phyloP scores from a whole-genome alignment of 768 basidiomycete genomes.

The Paxillus ammoniavirescens region DNA sequence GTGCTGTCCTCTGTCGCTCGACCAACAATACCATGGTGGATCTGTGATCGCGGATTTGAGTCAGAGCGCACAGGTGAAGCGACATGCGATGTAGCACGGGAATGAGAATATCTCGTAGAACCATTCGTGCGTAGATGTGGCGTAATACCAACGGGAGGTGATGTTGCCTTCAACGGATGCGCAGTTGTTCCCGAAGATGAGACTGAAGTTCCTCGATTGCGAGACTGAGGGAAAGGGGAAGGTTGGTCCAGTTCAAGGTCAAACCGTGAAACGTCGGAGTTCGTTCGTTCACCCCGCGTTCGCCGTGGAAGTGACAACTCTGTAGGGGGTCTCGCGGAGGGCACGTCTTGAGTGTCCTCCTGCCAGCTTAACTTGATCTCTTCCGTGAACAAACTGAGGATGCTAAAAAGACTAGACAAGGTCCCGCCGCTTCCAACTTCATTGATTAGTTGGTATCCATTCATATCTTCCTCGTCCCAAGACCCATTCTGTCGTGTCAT shows the following conservation, averaged over 20 bases:
- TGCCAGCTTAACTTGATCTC: constrained; percentile 92
- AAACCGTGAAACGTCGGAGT: constrained; percentile 66
- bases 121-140: constrained; percentile 7
- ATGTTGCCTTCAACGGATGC: constrained; percentile 40
- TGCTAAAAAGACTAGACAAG: constrained; percentile 93
- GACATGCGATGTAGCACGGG: constrained; percentile 12
- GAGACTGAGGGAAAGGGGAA: constrained; percentile 28
- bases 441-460: constrained; percentile 94
- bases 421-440: constrained; percentile 97
- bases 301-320: constrained; percentile 21
- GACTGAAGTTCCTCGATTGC: constrained; percentile 50
- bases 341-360: constrained; percentile 43
- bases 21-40: constrained; percentile 79
- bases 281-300: constrained; percentile 38
- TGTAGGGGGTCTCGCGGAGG: constrained; percentile 26
- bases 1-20: constrained; percentile 93
- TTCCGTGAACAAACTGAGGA: constrained; percentile 95
- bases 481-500: constrained; percentile 48
- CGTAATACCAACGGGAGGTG: constrained; percentile 16
- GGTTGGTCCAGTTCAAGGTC: constrained; percentile 38
- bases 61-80: constrained; percentile 25
- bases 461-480: constrained; percentile 87
- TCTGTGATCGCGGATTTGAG: constrained; percentile 27
- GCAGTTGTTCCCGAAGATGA: constrained; percentile 73
- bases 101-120: constrained; percentile 5